Evolutionary conservation across 2,329 filamentous ascomycete genomes (phyloP), one percentile per base, ranked within the genome.

Genomic region (Beauveria pseudobassiana): DNA sequence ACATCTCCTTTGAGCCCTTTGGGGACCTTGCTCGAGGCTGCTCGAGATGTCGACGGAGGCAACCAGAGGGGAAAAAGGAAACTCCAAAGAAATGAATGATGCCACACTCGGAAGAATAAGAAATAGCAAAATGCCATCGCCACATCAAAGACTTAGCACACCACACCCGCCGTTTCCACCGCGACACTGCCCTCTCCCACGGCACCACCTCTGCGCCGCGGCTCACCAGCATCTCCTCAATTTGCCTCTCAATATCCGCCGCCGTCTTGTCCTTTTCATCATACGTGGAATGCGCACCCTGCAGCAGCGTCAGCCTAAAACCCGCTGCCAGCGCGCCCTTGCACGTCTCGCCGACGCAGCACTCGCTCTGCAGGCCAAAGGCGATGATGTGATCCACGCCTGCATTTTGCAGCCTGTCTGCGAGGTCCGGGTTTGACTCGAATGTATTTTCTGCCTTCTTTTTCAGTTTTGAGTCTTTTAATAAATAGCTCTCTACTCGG

Each of bases 291-390:
- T 73, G 71, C 7, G 71, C 71, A 5, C 70, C 71, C 3, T 65
- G 63, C 24, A 73, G 62, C 12, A 73, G 12, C 0, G 68, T 68
- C 10, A 73, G 69, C n/a, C 55, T 57, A 51, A 73, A 71, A 0
- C 71, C 71, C 0, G 65, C 69, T 2, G 62, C 62, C 7, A 72
- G 65, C 1, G 70, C 71, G 8, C 70, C 69, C 9, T 57, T 64
- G 56, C 66, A 69, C 2, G 71, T 73, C 2, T 62, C 61, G 34
- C 65, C 61, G 3, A 73, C 71, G 56, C 71, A 73, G 59, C 63
- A 70, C 45, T 73, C 71, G 64, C 70, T 72, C 62, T 73, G 71
- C 38, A 73, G 66, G n/a, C 71, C 71, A 54, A 71, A 70, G 0
- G 65, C 66, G 10, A 70, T 56, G 9, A 73, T 63, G 30, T 68